These are phyloP conservation scores for Thielaviopsis ethacetica DNA, from an alignment of 2,329 filamentous ascomycete genomes.

Conservation along the genomic window DNA sequence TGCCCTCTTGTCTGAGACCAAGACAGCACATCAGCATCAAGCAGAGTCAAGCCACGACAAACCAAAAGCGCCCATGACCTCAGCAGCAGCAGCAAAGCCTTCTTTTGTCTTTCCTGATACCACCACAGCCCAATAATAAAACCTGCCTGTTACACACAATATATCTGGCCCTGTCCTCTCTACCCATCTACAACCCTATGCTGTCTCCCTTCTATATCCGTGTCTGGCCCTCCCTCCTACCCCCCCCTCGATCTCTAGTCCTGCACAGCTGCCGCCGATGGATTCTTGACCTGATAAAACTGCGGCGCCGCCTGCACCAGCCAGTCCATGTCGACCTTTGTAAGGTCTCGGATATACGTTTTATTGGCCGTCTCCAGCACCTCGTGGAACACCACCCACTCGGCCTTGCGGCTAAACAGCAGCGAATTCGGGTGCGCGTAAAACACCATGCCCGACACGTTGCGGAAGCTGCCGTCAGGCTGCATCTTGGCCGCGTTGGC, in stretches of 20 bases:
- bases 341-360: conserved; percentile 78
- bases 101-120: background rate
- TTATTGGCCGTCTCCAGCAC: conserved; percentile 79
- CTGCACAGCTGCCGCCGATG: background rate
- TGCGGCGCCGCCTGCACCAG: conserved; percentile 73
- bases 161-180: background rate
- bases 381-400: conserved; percentile 94
- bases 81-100: background rate
- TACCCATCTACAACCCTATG: too few species aligned
- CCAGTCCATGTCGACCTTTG: conserved; percentile 90
- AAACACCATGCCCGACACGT: conserved; percentile 64
- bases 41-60: too few species aligned
- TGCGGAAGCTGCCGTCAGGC: conserved; percentile 75
- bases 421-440: conserved; percentile 83
- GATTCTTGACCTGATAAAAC: conserved; percentile 48
- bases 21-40: background rate
- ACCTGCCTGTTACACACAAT: background rate
- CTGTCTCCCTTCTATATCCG: too few species aligned
- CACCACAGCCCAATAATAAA: background rate
- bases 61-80: background rate
- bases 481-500: conserved; percentile 89
- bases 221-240: background rate
- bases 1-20: background rate
- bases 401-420: conserved; percentile 91
- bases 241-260: background rate